Evolutionary conservation across 495 filamentous ascomycete species (phyloP).

Genomic region (Tuber brumale): DNA sequence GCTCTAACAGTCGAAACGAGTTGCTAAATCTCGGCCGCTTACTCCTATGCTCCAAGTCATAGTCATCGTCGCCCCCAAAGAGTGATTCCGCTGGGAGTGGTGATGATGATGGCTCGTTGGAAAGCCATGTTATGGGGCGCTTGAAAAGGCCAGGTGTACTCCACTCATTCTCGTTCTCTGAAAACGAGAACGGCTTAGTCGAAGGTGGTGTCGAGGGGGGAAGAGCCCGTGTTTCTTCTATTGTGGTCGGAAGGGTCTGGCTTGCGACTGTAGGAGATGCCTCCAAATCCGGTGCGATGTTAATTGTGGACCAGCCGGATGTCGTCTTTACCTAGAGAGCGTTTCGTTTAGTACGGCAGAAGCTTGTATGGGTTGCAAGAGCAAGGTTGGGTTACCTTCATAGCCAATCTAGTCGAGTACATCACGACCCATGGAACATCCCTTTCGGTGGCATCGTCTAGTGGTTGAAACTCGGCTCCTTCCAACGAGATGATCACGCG

Average conservation of each 20-base stretch:
- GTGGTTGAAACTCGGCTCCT: constrained; percentile 53
- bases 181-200: constrained; percentile 19
- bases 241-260: background rate
- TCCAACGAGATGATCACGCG: constrained; percentile 61
- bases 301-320: constrained; percentile 22
- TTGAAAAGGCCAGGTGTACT: constrained; percentile 26
- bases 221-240: background rate
- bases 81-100: constrained; percentile 47
- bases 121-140: constrained; percentile 16
- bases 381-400: constrained; percentile 32
- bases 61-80: constrained; percentile 64
- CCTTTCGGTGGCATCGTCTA: constrained; percentile 19
- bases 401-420: constrained; percentile 26
- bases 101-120: constrained; percentile 10
- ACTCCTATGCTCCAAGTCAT: constrained; percentile 55
- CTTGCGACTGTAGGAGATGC: constrained; percentile 1
- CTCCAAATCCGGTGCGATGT: constrained; percentile 14
- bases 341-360: background rate
- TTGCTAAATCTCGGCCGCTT: constrained; percentile 67
- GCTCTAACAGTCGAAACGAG: constrained; percentile 32
- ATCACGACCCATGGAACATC: constrained; percentile 37
- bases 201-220: constrained; percentile 1
- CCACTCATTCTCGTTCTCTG: constrained; percentile 30
- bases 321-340: constrained; percentile 25
- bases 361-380: background rate